A percentile compares a stretch with the other conserved stretches of the same genome.
These are phyloP conservation scores for Graphiopsis chlorocephala DNA, from an alignment of 2,329 filamentous ascomycete species.

Conservation along the genomic window DNA sequence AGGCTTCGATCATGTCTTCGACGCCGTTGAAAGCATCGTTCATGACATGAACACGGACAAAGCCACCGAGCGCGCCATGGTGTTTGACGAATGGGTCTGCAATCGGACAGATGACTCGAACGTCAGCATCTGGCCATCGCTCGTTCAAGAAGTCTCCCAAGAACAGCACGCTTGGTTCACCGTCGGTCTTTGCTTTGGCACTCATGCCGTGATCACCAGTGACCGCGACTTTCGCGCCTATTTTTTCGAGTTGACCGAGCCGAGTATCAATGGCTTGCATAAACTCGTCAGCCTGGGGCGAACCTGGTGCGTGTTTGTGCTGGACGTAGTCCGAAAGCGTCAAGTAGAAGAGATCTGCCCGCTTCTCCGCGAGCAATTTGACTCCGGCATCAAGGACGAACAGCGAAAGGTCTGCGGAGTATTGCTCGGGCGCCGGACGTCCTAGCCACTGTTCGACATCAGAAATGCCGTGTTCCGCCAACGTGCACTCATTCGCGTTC, in stretches of 20 bases:
- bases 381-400: conserved; percentile 46
- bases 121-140: conserved; percentile 32
- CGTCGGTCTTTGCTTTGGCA: conserved; percentile 36
- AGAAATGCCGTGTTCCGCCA: conserved; percentile 37
- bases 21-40: conserved; percentile 22
- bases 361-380: conserved; percentile 40
- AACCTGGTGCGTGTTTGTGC: conserved; percentile 42
- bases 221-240: conserved; percentile 40
- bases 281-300: conserved; percentile 39
- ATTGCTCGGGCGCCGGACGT: conserved; percentile 38
- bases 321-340: conserved; percentile 48
- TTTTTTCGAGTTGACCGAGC: conserved; percentile 33
- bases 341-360: conserved; percentile 43
- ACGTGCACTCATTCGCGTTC: conserved; percentile 31
- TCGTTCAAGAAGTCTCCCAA: conserved; percentile 39
- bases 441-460: conserved; percentile 41
- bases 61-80: conserved; percentile 43
- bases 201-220: conserved; percentile 48
- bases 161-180: conserved; percentile 41
- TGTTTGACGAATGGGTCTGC: conserved; percentile 45
- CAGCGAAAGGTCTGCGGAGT: conserved; percentile 45
- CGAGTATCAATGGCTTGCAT: conserved; percentile 36
- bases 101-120: conserved; percentile 45
- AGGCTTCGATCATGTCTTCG: conserved; percentile 32
- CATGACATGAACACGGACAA: conserved; percentile 42